Percentiles rank a stretch among this genome's conserved stretches.
phyloP scores from a whole-genome alignment of 306 rosid species.

The Trifolium pratense region DNA sequence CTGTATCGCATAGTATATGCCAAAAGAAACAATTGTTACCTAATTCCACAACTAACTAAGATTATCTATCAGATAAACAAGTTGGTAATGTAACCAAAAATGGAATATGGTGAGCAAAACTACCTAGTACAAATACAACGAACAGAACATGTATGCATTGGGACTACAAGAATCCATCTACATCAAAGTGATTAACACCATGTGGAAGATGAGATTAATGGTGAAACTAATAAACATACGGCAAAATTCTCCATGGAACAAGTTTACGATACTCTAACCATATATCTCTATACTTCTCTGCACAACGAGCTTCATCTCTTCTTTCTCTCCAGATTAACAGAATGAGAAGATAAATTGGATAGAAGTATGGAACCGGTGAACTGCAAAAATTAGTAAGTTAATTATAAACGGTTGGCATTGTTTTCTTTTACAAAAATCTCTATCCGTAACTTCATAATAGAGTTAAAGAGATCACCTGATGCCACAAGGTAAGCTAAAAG shows the following conservation, averaged over 20 bases:
- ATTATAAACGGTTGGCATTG: conserved; percentile 9
- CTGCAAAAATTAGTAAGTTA: conserved; percentile 58
- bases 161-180: not conserved
- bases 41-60: not conserved
- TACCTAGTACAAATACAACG: not conserved
- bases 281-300: conserved; percentile 80
- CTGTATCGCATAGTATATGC: not conserved
- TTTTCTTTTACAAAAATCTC: conserved; percentile 1
- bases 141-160: not conserved
- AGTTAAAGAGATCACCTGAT: conserved; percentile 61
- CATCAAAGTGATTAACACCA: conserved; percentile 18
- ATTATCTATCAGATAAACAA: not conserved
- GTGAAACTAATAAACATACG: conserved; percentile 53
- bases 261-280: conserved; percentile 75
- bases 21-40: not conserved
- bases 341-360: conserved; percentile 90
- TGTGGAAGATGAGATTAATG: not conserved
- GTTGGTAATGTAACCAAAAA: not conserved
- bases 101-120: not conserved
- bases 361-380: conserved; percentile 91
- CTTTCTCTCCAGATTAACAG: conserved; percentile 94
- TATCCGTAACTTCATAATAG: conserved; percentile 18
- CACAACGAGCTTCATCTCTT: conserved; percentile 95
- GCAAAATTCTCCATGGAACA: conserved; percentile 97
- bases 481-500: conserved; percentile 97